Percentiles rank a stretch among this genome's conserved stretches.
Conservation (phyloP, 75 land plant genomes). For the Cryptomeria japonica region DNA sequence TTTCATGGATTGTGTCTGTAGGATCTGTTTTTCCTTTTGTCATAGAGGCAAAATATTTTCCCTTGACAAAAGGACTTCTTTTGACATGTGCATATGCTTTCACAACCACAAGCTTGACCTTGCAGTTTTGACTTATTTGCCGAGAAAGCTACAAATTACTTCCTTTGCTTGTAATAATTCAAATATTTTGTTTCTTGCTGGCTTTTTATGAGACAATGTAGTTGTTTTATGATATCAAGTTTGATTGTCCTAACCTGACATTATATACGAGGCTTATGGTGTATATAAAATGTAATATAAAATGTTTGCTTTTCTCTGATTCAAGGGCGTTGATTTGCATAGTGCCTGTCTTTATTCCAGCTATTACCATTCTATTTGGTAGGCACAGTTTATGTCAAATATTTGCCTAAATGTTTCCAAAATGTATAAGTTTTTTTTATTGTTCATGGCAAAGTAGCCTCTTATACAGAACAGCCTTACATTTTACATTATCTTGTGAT, state of each 20-base stretch:
- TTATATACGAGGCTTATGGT: not conserved
- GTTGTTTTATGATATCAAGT: not conserved
- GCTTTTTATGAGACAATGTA: not conserved
- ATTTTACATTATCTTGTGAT: not conserved
- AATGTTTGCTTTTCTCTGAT: not conserved
- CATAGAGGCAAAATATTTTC: not conserved
- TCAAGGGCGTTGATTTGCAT: not conserved
- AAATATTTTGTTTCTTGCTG: not conserved
- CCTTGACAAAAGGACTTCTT: not conserved
- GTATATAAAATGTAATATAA: not conserved
- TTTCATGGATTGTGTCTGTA: not conserved
- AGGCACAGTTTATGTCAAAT: not conserved
- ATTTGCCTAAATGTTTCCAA: not conserved
- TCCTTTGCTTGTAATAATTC: not conserved
- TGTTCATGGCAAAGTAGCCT: not conserved
- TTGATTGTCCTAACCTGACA: not conserved
- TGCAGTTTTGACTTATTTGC: not conserved
- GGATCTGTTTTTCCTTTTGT: not conserved
- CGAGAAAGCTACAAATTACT: not conserved
- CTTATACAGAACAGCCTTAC: not conserved
- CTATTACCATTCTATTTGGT: not conserved
- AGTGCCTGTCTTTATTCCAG: not conserved
- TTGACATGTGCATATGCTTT: not conserved
- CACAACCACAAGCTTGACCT: not conserved
- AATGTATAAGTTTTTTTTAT: not conserved